Percentiles rank a stretch among this genome's conserved stretches.
phyloP scores from a whole-genome alignment of 331 rosid species.

The Telfairia occidentalis region DNA sequence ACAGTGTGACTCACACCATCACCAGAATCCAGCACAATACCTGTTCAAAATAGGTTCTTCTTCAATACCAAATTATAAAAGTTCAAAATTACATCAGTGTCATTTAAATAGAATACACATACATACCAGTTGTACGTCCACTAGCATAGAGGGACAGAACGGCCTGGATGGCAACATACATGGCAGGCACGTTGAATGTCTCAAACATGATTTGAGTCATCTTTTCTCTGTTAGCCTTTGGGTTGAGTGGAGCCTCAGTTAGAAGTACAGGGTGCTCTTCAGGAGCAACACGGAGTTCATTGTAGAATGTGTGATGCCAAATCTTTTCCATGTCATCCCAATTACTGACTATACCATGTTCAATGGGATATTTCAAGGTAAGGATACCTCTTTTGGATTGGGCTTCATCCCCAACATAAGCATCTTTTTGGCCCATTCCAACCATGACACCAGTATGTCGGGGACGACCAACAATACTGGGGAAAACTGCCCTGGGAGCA shows the following conservation, averaged over 20 bases:
- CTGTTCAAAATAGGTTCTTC: constrained; percentile 22
- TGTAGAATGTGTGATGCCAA: constrained; percentile 94
- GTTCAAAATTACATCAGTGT: background rate
- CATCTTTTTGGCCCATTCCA: constrained; percentile 94
- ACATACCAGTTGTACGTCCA: constrained; percentile 81
- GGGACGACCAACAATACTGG: constrained; percentile 82
- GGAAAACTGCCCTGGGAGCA: constrained; percentile 91
- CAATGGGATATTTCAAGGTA: constrained; percentile 83
- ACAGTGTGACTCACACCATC: constrained; percentile 94
- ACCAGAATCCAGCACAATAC: constrained; percentile 83
- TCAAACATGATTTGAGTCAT: constrained; percentile 92
- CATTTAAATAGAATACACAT: constrained; percentile 6
- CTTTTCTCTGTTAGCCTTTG: constrained; percentile 89
- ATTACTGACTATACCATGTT: constrained; percentile 85
- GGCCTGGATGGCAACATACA: constrained; percentile 87
- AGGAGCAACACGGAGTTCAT: constrained; percentile 83
- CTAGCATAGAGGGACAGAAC: constrained; percentile 77
- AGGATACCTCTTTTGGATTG: constrained; percentile 82
- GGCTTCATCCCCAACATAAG: constrained; percentile 85
- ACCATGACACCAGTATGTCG: constrained; percentile 89
- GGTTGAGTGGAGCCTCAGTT: constrained; percentile 86
- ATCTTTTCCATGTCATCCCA: constrained; percentile 96
- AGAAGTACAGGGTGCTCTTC: constrained; percentile 88
- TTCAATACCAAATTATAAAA: constrained; percentile 6
- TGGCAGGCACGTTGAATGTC: constrained; percentile 83